phyloP scores from a whole-genome alignment of 176 grass and related monocot genomes.

The Hyparrhenia diplandra region DNA sequence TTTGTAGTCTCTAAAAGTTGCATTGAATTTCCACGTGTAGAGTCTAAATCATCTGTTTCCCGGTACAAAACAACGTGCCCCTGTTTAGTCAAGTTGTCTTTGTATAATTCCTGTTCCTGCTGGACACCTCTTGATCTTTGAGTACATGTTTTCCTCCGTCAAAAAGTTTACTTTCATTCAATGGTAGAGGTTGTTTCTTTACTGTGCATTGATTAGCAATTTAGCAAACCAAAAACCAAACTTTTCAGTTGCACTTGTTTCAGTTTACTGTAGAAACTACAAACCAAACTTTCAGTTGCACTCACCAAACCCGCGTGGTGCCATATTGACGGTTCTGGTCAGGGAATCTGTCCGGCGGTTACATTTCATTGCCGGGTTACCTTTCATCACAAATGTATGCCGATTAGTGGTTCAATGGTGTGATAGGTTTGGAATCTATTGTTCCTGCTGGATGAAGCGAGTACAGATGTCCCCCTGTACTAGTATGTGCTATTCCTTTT shows the following conservation, averaged over 20 bases:
- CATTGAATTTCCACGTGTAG: background rate
- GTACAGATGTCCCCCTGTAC: background rate
- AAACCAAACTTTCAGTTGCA: background rate
- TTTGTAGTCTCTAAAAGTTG: background rate
- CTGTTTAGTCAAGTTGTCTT: background rate
- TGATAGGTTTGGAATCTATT: background rate
- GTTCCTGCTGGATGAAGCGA: background rate
- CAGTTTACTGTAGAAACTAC: background rate
- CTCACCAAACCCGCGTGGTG: conserved; percentile 1
- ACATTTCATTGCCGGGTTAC: background rate
- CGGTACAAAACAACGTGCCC: background rate
- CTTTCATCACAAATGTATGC: conserved; percentile 6
- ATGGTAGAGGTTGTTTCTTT: too few species aligned
- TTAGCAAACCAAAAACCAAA: too few species aligned
- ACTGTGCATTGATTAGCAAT: too few species aligned
- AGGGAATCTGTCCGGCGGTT: too few species aligned
- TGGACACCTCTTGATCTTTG: background rate
- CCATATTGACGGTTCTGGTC: too few species aligned
- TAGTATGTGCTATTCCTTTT: background rate
- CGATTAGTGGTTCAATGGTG: background rate
- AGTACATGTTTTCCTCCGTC: too few species aligned
- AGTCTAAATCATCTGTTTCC: background rate
- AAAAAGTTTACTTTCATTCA: too few species aligned
- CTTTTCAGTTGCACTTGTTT: too few species aligned
- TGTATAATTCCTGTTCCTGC: background rate